Percentiles rank a stretch among this genome's conserved stretches.
Conservation (phyloP, 2,329 filamentous ascomycete genomes). For the Rhynchosporium graminicola region DNA sequence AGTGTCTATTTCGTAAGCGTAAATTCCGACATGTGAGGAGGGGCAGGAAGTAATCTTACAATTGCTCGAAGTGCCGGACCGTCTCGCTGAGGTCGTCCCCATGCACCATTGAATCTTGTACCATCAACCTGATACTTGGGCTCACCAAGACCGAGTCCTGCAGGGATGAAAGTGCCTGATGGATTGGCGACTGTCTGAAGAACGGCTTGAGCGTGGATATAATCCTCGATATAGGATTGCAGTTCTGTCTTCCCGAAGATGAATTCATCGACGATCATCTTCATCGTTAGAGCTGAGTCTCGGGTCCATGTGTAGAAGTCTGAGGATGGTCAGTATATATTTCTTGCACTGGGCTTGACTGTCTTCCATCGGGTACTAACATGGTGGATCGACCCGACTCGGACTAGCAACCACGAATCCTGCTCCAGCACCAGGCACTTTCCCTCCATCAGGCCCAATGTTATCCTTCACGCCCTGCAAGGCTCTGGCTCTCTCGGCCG, state of each 20-base stretch:
- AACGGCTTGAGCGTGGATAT: slow-evolving; percentile 64
- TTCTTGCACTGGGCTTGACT: neutral
- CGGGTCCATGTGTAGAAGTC: slow-evolving; percentile 79
- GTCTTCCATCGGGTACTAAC: slow-evolving; percentile 42
- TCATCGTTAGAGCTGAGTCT: slow-evolving; percentile 72
- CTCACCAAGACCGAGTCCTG: slow-evolving; percentile 61
- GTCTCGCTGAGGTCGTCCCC: slow-evolving; percentile 72
- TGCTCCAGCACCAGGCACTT: slow-evolving; percentile 48
- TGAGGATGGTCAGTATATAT: slow-evolving; percentile 40
- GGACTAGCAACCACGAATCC: slow-evolving; percentile 58
- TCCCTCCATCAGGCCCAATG: slow-evolving; percentile 53
- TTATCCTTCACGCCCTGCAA: slow-evolving; percentile 56
- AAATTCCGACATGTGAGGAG: neutral
- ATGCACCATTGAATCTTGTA: slow-evolving; percentile 59
- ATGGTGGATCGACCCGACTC: slow-evolving; percentile 54
- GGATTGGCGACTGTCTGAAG: slow-evolving; percentile 61
- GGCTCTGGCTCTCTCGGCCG: slow-evolving; percentile 49
- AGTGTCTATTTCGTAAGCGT: slow-evolving; percentile 46
- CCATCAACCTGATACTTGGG: slow-evolving; percentile 70
- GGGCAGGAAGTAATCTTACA: slow-evolving; percentile 32
- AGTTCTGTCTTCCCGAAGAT: slow-evolving; percentile 51
- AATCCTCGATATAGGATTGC: slow-evolving; percentile 60
- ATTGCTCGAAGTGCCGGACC: slow-evolving; percentile 76
- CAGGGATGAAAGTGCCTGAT: slow-evolving; percentile 42
- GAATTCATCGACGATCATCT: slow-evolving; percentile 68